phyloP scores from a whole-genome alignment of 192 early-diverging fungal genomes.

The Umbelopsis sp. region DNA sequence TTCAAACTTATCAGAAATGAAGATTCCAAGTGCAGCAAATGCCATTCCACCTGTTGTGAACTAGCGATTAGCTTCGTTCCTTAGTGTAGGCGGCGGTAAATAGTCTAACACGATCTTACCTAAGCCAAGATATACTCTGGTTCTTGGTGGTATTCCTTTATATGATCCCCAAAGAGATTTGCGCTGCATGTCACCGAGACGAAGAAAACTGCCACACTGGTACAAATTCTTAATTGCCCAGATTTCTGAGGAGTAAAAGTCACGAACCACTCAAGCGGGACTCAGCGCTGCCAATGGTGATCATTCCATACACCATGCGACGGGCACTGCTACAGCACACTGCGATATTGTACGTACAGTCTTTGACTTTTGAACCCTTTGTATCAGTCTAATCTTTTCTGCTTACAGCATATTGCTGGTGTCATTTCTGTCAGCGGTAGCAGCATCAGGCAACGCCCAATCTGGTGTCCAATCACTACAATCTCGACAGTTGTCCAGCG shows the following conservation, averaged over 20 bases:
- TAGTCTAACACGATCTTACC: constrained; percentile 12
- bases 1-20: constrained; percentile 40
- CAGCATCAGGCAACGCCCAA: not conserved
- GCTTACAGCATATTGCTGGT: not conserved
- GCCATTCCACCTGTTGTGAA: constrained; percentile 40
- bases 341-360: no score
- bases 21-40: constrained; percentile 40
- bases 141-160: constrained; percentile 34
- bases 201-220: no score
- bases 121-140: constrained; percentile 35
- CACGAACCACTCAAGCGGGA: no score
- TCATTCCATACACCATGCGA: no score
- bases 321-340: no score
- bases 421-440: not conserved
- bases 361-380: no score
- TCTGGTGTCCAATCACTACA: not conserved
- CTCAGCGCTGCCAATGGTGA: no score
- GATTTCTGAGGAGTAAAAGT: no score
- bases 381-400: no score
- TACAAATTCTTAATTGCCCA: no score
- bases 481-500: constrained; percentile 1
- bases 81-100: not conserved
- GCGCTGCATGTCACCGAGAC: constrained; percentile 34
- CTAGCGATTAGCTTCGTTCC: not conserved
- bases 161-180: constrained; percentile 46